A percentile compares a stretch with the other conserved stretches of the same genome.
Conservation (phyloP, 208 protist genomes). For the Wallacemonas collosoma region DNA sequence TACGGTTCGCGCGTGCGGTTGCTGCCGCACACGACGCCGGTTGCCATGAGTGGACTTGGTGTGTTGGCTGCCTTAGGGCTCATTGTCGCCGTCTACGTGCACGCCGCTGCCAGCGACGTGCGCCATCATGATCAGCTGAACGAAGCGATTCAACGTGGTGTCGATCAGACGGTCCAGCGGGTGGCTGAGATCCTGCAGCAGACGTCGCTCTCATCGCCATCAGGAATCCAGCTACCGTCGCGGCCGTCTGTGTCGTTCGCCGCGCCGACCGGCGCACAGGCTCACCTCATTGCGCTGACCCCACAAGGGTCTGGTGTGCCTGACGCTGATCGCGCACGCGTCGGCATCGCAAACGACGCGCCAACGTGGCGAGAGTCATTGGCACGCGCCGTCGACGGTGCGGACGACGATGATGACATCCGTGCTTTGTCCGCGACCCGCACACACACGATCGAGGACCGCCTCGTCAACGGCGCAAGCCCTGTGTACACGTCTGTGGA, state of each 20-base stretch:
- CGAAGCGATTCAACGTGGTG: constrained; percentile 35
- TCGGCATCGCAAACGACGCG: background rate
- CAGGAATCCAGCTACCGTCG: background rate
- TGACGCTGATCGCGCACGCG: background rate
- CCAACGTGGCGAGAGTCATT: background rate
- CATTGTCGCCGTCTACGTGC: constrained; percentile 23
- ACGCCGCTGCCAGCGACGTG: constrained; percentile 27
- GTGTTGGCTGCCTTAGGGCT: constrained; percentile 19
- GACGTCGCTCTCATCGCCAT: background rate
- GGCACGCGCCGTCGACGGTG: too few relatives aligned
- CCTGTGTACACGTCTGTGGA: too few relatives aligned
- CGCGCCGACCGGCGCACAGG: background rate
- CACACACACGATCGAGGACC: too few relatives aligned
- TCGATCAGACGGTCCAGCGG: constrained; percentile 19
- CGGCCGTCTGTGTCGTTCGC: background rate
- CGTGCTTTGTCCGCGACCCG: too few relatives aligned
- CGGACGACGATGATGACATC: too few relatives aligned
- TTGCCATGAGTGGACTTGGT: constrained; percentile 34
- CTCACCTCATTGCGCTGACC: background rate
- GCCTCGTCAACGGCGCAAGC: too few relatives aligned
- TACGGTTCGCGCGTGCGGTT: constrained; percentile 1
- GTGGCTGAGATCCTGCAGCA: constrained; percentile 13
- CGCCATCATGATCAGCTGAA: constrained; percentile 36
- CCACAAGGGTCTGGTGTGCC: too few relatives aligned
- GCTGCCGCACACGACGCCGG: constrained; percentile 10